These are phyloP conservation scores for Austroboletus niveus DNA, from an alignment of 1,284 basidiomycete species.

Conservation along the genomic window DNA sequence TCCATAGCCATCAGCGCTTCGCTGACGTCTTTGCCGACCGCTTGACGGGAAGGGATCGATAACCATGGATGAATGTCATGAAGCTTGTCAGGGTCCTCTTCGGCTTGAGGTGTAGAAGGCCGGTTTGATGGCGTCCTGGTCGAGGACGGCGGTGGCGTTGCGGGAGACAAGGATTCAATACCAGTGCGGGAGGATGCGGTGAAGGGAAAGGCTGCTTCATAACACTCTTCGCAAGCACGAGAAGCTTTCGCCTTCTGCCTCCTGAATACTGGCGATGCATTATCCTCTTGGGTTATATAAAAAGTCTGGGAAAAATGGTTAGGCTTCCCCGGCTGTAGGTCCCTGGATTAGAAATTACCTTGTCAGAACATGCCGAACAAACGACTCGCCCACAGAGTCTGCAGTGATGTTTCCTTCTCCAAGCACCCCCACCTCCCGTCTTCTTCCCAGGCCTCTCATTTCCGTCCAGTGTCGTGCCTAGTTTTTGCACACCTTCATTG, in stretches of 20 bases:
- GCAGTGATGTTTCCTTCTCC: conserved; percentile 86
- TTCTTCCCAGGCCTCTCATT: conserved; percentile 12
- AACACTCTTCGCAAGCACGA: conserved; percentile 83
- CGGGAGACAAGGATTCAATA: conserved; percentile 3
- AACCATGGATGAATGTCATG: conserved; percentile 30
- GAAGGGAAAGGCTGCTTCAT: conserved; percentile 78
- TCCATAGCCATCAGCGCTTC: conserved; percentile 45
- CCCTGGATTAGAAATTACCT: conserved; percentile 45
- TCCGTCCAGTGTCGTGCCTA: conserved; percentile 7
- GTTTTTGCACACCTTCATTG: conserved; percentile 13
- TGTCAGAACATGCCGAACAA: conserved; percentile 79
- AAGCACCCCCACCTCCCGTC: conserved; percentile 24
- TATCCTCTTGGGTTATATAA: conserved; percentile 60
- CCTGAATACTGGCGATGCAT: conserved; percentile 31
- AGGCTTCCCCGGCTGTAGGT: not conserved
- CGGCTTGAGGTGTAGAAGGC: conserved; percentile 21
- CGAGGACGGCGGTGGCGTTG: conserved; percentile 7
- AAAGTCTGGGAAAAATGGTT: conserved; percentile 57
- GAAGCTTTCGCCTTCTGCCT: conserved; percentile 62
- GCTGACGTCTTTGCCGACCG: conserved; percentile 18
- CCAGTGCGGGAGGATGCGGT: conserved; percentile 30
- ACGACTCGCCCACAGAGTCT: conserved; percentile 86
- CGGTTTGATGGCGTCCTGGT: conserved; percentile 14
- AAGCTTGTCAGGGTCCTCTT: conserved; percentile 10
- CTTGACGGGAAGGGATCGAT: conserved; percentile 30